phyloP scores from a whole-genome alignment of 495 filamentous ascomycete genomes.

The Endocarpon pusillum region DNA sequence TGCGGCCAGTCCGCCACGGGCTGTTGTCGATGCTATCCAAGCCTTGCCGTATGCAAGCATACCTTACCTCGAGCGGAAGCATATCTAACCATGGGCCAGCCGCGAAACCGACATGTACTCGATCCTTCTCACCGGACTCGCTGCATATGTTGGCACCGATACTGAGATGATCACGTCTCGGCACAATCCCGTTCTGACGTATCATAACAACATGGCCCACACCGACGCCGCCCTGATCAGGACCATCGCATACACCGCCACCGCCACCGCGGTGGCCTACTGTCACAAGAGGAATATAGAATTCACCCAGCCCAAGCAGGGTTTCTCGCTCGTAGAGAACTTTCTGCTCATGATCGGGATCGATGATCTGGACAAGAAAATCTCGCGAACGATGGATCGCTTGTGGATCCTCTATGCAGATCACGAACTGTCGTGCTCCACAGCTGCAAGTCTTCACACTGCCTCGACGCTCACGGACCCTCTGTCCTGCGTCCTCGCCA shows the following conservation, averaged over 20 bases:
- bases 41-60: neutral
- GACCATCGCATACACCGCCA: slow-evolving; percentile 22
- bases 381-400: slow-evolving; percentile 20
- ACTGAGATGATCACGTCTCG: slow-evolving; percentile 3
- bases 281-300: slow-evolving; percentile 19
- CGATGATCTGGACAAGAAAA: slow-evolving; percentile 19
- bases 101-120: slow-evolving; percentile 6
- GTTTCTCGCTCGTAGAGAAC: slow-evolving; percentile 25
- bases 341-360: slow-evolving; percentile 26
- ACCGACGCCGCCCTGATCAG: slow-evolving; percentile 26
- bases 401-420: slow-evolving; percentile 31
- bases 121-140: slow-evolving; percentile 25
- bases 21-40: slow-evolving; percentile 7
- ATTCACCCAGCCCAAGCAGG: slow-evolving; percentile 20
- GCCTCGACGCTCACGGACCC: slow-evolving; percentile 32
- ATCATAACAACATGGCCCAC: slow-evolving; percentile 17
- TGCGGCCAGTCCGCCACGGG: slow-evolving; percentile 13
- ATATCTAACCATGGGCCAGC: neutral
- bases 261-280: slow-evolving; percentile 21
- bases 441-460: slow-evolving; percentile 30
- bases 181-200: slow-evolving; percentile 20
- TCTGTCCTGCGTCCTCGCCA: slow-evolving; percentile 21
- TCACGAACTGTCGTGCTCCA: slow-evolving; percentile 37
- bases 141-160: slow-evolving; percentile 22
- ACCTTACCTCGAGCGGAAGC: neutral